These are phyloP conservation scores for Linum tenue DNA, from an alignment of 345 rosid genomes.

Conservation along the genomic window DNA sequence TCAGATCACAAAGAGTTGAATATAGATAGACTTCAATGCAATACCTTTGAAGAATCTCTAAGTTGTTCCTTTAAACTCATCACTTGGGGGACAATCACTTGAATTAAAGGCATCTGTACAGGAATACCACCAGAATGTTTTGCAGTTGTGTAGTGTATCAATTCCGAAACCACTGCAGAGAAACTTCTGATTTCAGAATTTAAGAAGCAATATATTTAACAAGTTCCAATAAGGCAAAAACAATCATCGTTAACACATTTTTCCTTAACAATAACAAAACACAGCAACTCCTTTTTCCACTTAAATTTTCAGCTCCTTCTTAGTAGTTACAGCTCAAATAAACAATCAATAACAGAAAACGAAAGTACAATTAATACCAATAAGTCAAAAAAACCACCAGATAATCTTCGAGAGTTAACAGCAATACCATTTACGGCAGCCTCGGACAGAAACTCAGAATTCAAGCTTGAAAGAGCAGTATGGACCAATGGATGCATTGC, in stretches of 20 bases:
- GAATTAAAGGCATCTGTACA: conserved; percentile 81
- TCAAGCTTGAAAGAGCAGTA: conserved; percentile 87
- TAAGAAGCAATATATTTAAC: not conserved
- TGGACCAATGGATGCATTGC: conserved; percentile 82
- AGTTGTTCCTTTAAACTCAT: conserved; percentile 75
- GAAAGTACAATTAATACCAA: no score
- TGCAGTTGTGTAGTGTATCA: conserved; percentile 81
- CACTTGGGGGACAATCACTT: conserved; percentile 85
- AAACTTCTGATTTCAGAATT: not conserved
- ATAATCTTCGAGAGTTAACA: not conserved
- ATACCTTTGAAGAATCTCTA: conserved; percentile 83
- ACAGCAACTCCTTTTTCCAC: not conserved
- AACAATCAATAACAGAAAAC: not conserved
- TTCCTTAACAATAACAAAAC: not conserved
- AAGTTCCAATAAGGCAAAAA: not conserved
- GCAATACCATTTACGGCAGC: conserved; percentile 92
- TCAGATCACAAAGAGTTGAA: not conserved
- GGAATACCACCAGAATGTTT: conserved; percentile 68
- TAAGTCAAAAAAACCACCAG: not conserved
- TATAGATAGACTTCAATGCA: not conserved
- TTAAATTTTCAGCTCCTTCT: not conserved
- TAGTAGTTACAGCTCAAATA: not conserved
- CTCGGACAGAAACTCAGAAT: conserved; percentile 77
- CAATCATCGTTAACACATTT: not conserved
- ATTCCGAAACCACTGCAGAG: conserved; percentile 76